Evolutionary conservation across 1,139 yeast genomes (phyloP).

Genomic region (Blastobotrys raffinosifermentans): DNA sequence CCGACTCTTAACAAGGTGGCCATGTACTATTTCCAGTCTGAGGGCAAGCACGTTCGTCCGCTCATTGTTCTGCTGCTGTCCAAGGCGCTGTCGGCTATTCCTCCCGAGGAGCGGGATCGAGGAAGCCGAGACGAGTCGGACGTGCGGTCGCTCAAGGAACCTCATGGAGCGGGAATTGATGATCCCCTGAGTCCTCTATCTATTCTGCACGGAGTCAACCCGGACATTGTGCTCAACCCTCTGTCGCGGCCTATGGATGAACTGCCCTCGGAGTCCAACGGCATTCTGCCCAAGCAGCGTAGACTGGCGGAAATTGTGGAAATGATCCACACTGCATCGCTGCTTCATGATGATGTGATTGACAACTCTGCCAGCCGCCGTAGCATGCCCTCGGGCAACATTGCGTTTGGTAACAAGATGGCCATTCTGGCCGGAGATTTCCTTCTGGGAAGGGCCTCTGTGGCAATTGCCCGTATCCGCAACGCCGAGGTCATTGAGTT

Average conservation of each 20-base stretch:
- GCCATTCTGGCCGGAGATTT: constrained; percentile 97
- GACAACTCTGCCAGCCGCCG: constrained; percentile 89
- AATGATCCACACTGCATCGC: constrained; percentile 97
- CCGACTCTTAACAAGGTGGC: constrained; percentile 88
- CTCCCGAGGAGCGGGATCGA: constrained; percentile 60
- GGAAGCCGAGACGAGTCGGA: constrained; percentile 33
- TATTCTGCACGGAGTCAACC: constrained; percentile 84
- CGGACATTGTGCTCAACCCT: constrained; percentile 72
- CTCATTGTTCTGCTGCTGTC: constrained; percentile 76
- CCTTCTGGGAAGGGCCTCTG: constrained; percentile 90
- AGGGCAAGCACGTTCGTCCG: constrained; percentile 94
- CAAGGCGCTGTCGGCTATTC: constrained; percentile 75
- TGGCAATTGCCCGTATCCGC: constrained; percentile 84
- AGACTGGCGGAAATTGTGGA: constrained; percentile 95
- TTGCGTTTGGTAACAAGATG: constrained; percentile 95
- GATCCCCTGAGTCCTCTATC: constrained; percentile 66
- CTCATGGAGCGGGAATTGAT: constrained; percentile 29
- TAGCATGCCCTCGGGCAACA: constrained; percentile 86
- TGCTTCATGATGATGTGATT: constrained; percentile 94
- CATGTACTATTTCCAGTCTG: constrained; percentile 89
- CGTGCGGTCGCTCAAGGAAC: constrained; percentile 26
- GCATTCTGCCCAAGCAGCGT: constrained; percentile 88
- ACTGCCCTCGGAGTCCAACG: constrained; percentile 44
- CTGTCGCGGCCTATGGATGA: constrained; percentile 74
- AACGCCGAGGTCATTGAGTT: constrained; percentile 97